Evolutionary conservation across 2,329 filamentous ascomycete genomes (phyloP), one percentile per base, ranked within the genome.

Genomic region (Neofusicoccum kwambonambiense): DNA sequence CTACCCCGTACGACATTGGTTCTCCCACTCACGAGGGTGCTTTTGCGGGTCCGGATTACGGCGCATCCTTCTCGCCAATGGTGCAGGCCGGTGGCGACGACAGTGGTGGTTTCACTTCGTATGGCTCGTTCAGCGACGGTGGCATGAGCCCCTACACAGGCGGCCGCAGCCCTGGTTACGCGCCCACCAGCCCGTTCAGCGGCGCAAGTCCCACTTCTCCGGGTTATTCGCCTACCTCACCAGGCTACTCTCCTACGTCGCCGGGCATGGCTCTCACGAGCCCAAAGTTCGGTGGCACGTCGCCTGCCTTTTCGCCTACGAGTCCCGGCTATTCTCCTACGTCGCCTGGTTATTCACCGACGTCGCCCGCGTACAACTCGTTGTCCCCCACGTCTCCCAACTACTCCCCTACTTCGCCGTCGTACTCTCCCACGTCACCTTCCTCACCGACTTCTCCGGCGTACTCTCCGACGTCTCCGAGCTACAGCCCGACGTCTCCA

Each of bases 1-100:
- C 93, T 47, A 99, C 95, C 8, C 96, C 96, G 1, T 99, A 99
- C 78, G 95, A 98, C 75, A 82, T 84, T 68, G 86, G 84, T 41
- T 89, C 87, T 13, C 87, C 87, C 9, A 83, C 87, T 73, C 83
- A 86, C 68, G 87, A 89, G 70, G 84, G 80, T 61, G 81, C 82
- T 35, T 86, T 83, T 71, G 81, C 83, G 67, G 90, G 89, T 27
- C 81, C 83, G 35, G 84, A 87, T 67, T 86, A 85, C 64, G 84
- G 86, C 67, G 84, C 86, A 35, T 81, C 81, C 42, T 89, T 89
- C 84, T 95, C 91, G 39, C 91, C 91, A 57, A 92, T 95, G 73
- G 88, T 91, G 70, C 85, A 85, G 68, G 84, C 87, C 60, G 90
- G 90, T 49, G 81, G 83, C 17, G 75, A 79, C 62, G 86, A 88